Evolutionary conservation across 2,329 filamentous ascomycete species (phyloP), one percentile per base, ranked within the genome.

Genomic region (Zarea fungicola): DNA sequence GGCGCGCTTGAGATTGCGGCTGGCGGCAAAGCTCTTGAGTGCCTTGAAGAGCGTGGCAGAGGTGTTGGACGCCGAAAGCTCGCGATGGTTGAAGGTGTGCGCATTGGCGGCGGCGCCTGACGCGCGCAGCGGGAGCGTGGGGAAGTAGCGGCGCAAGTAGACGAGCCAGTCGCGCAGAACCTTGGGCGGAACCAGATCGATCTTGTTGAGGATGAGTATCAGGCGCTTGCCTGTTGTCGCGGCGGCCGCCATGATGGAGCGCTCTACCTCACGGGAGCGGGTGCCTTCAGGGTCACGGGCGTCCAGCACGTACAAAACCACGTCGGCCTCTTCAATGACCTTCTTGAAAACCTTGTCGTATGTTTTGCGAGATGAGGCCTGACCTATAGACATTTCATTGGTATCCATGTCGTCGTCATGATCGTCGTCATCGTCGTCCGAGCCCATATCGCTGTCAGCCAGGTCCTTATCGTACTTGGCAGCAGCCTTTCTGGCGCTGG

Each of bases 261-360:
- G 85, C 75, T 96, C 91, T 37, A 96, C 86, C 56, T 95, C 89
- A 63, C 85, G 87, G 31, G 91, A 96, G 55, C 91, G 80, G 25
- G 91, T 96, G 51, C 89, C 89, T 65, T 95, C 87, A 1, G 91
- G 91, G 61, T 96, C 90, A 58, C 91, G 83, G 47, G 92, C 91
- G 62, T 96, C 91, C 50, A 96, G 81, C 43, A 96, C 89, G 69
- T 96, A 96, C 45, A 96, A 81, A 29, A 96, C 78, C 23, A 96
- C 90, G 64, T 96, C 91, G 42, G 91, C 87, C 54, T 87, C 81
- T 54, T 95, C 88, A 28, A 95, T 83, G 14, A 96, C 90, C 62
- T 89, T 81, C 75, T 96, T 96, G 78, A 96, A 96, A 59, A 95
- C 83, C 75, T 95, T 96, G 77, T 96, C 90, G 68, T 92, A 96